Percentiles rank a stretch among this genome's conserved stretches.
Conservation (phyloP, 441 rosid species). For the Erysimum pusillum region DNA sequence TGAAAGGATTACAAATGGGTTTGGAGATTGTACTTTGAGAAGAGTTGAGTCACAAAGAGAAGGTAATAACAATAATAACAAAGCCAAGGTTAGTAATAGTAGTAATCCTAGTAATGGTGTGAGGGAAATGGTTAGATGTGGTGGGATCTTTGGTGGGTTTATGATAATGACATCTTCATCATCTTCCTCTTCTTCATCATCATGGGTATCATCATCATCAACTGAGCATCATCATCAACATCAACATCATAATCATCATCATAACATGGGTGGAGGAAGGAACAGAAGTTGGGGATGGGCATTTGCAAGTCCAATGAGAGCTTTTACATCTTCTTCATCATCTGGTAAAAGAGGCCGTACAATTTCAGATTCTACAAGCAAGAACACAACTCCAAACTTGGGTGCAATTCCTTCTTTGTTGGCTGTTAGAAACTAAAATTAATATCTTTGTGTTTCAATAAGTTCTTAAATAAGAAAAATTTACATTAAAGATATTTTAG, state of each 20-base stretch:
- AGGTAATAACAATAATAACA: too few species aligned
- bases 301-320: conserved; percentile 93
- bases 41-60: conserved; percentile 95
- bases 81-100: too few species aligned
- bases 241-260: conserved; percentile 44
- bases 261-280: conserved; percentile 48
- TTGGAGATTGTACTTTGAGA: conserved; percentile 91
- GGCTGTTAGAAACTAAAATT: conserved; percentile 62
- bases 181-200: too few species aligned
- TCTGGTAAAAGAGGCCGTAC: conserved; percentile 63
- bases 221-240: conserved; percentile 64
- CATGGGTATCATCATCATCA: conserved; percentile 56
- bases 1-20: conserved; percentile 92
- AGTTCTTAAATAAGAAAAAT: conserved; percentile 25
- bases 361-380: conserved; percentile 57
- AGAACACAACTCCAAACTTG: conserved; percentile 68
- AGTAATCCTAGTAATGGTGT: conserved; percentile 50
- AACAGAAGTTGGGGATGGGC: conserved; percentile 84
- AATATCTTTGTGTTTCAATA: conserved; percentile 20
- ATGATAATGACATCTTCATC: conserved; percentile 78
- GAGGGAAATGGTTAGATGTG: conserved; percentile 84
- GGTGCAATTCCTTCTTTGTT: conserved; percentile 79
- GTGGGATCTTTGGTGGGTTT: conserved; percentile 94
- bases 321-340: conserved; percentile 53
- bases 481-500: conserved; percentile 20